phyloP scores from a whole-genome alignment of 2,329 filamentous ascomycete species.

The Claviceps sp. region DNA sequence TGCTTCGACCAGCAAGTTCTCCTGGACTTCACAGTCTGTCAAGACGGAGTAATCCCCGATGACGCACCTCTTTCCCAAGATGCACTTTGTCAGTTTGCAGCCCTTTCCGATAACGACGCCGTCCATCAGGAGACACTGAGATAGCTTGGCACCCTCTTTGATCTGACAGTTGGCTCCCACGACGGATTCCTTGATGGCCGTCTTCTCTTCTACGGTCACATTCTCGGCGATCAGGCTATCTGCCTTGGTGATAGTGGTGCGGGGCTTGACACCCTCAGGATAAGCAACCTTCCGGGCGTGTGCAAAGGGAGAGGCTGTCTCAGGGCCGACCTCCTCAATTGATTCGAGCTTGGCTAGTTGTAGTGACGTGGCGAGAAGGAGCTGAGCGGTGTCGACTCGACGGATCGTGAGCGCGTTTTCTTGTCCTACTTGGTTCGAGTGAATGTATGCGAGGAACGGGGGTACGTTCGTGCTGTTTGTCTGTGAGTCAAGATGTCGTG shows the following conservation, averaged over 20 bases:
- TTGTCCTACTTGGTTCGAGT: slow-evolving; percentile 36
- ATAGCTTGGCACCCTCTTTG: slow-evolving; percentile 68
- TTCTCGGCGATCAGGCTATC: slow-evolving; percentile 82
- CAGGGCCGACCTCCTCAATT: slow-evolving; percentile 46
- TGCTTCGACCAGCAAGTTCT: slow-evolving; percentile 76
- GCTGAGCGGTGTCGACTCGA: slow-evolving; percentile 73
- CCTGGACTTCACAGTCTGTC: slow-evolving; percentile 84
- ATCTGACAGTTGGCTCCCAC: slow-evolving; percentile 83
- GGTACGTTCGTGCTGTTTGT: slow-evolving; percentile 34
- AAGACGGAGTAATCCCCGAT: slow-evolving; percentile 73
- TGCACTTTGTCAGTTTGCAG: slow-evolving; percentile 75
- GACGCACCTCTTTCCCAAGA: slow-evolving; percentile 67
- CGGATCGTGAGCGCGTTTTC: slow-evolving; percentile 54
- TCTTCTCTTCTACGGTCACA: slow-evolving; percentile 76
- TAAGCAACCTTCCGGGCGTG: slow-evolving; percentile 71
- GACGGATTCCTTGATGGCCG: slow-evolving; percentile 83
- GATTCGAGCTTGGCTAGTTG: slow-evolving; percentile 75
- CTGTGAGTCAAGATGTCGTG: neutral
- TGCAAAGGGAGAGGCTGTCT: slow-evolving; percentile 56
- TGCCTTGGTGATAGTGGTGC: slow-evolving; percentile 67
- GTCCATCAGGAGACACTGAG: slow-evolving; percentile 87
- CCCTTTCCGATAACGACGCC: slow-evolving; percentile 73
- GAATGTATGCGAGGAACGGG: slow-evolving; percentile 70
- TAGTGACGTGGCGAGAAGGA: slow-evolving; percentile 71
- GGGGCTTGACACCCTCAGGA: slow-evolving; percentile 65